Evolutionary conservation across 257 asterid genomes (phyloP), one percentile per base, ranked within the genome.

Genomic region (Jacaranda mimosifolia): DNA sequence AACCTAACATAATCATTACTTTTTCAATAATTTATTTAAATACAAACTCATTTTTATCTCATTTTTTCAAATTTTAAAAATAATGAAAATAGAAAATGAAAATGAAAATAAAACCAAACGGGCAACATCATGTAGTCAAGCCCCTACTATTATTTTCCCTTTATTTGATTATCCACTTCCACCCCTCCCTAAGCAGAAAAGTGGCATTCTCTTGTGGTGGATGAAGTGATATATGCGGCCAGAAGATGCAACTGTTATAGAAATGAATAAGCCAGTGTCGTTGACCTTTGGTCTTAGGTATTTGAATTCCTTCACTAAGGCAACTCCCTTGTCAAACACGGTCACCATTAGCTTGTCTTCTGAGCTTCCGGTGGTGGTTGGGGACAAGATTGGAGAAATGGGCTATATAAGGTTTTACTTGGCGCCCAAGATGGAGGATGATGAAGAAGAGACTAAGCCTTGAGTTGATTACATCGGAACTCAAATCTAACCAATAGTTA

Each of bases 391-490:
- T 84, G 98, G 97, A 2, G 97, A 94, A 80, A 92, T 92, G 97
- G 98, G 97, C n/a, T 87, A 92, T 74, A 68, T 94, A 32, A 87
- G 97, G 68, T 94, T 86, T 78, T 92, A 90, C 74, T 57, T 92
- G 87, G 97, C 97, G 14, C 98, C 98, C 39, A 92, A 92, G 89
- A 91, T 94, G 9, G 98, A 94, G 81, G 97, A 94, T 69, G 97
- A 94, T 1, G 97, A 88, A 3, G 98, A 88, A 67, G 97, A 91
- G 26, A 49, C 87, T 3, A 88, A 91, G 52, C 80, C 97, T 81
- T 92, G 80, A 91, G 60, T 46, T 72, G 65, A 75, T 46, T 39
- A 36, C 6, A 17, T 4, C 0, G 19, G 7, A 3, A 7, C 26
- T n/a, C 39, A 36, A 14, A 45, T 76, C 65, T 56, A 18, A 45